phyloP scores from a whole-genome alignment of 306 rosid species.

The Coriaria nepalensis region DNA sequence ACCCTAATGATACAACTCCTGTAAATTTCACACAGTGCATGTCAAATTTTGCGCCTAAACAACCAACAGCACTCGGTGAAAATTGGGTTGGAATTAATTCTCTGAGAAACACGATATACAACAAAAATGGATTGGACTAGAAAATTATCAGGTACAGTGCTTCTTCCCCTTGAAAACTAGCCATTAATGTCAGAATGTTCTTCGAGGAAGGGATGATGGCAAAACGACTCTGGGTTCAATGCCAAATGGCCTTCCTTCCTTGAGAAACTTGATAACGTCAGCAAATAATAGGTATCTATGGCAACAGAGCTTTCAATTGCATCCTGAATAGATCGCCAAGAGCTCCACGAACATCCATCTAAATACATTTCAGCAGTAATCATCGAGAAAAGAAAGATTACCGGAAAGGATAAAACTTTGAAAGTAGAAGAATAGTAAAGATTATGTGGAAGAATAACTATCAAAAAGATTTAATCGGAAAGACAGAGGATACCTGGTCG shows the following conservation, averaged over 20 bases:
- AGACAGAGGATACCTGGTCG: constrained; percentile 76
- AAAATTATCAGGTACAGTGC: too few relatives aligned
- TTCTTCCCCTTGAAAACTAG: too few relatives aligned
- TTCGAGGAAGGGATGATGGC: too few relatives aligned
- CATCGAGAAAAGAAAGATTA: background rate
- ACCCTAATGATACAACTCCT: too few relatives aligned
- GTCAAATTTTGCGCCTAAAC: too few relatives aligned
- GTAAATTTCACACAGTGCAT: too few relatives aligned
- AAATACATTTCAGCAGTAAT: constrained; percentile 17
- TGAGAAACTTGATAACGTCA: constrained; percentile 4
- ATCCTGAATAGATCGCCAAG: constrained; percentile 87
- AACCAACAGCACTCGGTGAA: too few relatives aligned
- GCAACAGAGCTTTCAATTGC: constrained; percentile 80
- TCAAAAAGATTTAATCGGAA: constrained; percentile 3
- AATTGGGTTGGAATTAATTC: too few relatives aligned
- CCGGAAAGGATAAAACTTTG: background rate
- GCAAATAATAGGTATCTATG: constrained; percentile 17
- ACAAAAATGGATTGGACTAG: too few relatives aligned
- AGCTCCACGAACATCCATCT: constrained; percentile 96
- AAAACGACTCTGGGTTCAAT: too few relatives aligned
- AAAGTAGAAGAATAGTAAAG: background rate
- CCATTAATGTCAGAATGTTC: too few relatives aligned
- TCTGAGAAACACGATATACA: too few relatives aligned
- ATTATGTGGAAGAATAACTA: background rate
- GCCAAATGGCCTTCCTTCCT: background rate